A percentile compares a stretch with the other conserved stretches of the same genome.
Conservation (phyloP, 2,329 filamentous ascomycete genomes). For the Rachicladosporium sp. region DNA sequence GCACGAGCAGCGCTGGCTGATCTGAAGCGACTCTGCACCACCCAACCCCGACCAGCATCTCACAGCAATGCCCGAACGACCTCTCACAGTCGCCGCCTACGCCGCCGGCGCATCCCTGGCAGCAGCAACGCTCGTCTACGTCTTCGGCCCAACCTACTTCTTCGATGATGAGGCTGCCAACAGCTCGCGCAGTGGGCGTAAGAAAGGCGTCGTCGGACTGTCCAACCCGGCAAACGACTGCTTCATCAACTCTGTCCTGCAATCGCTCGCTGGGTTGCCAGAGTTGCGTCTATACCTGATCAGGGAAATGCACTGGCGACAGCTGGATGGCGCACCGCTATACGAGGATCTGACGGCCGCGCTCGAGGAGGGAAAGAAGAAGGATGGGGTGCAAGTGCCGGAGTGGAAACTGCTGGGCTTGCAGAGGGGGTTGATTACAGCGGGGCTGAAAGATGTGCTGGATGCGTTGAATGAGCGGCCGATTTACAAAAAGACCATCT, state of each 20-base stretch:
- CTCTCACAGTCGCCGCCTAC: conserved; percentile 75
- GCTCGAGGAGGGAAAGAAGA: conserved; percentile 50
- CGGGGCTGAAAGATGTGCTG: conserved; percentile 81
- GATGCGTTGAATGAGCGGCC: conserved; percentile 88
- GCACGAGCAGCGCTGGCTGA: too few species aligned
- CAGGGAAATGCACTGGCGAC: conserved; percentile 73
- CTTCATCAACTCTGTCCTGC: conserved; percentile 84
- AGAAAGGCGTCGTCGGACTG: conserved; percentile 80
- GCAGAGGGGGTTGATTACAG: conserved; percentile 72
- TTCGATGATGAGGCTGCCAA: conserved; percentile 65
- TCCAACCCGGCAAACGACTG: conserved; percentile 77
- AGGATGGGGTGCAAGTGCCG: conserved; percentile 26
- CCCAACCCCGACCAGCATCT: too few species aligned
- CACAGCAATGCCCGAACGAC: conserved; percentile 63
- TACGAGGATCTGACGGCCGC: conserved; percentile 50
- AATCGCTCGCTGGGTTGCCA: conserved; percentile 79
- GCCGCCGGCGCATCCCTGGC: conserved; percentile 91
- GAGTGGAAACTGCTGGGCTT: conserved; percentile 45
- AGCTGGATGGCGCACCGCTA: conserved; percentile 63
- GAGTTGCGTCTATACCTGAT: conserved; percentile 88
- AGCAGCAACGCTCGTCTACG: conserved; percentile 88
- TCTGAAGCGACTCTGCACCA: too few species aligned
- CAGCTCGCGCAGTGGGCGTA: conserved; percentile 48
- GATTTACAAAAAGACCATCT: conserved; percentile 87
- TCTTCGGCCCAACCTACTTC: conserved; percentile 94